These are phyloP conservation scores for Ampelomyces quisqualis DNA, from an alignment of 2,329 filamentous ascomycete genomes.

Conservation along the genomic window DNA sequence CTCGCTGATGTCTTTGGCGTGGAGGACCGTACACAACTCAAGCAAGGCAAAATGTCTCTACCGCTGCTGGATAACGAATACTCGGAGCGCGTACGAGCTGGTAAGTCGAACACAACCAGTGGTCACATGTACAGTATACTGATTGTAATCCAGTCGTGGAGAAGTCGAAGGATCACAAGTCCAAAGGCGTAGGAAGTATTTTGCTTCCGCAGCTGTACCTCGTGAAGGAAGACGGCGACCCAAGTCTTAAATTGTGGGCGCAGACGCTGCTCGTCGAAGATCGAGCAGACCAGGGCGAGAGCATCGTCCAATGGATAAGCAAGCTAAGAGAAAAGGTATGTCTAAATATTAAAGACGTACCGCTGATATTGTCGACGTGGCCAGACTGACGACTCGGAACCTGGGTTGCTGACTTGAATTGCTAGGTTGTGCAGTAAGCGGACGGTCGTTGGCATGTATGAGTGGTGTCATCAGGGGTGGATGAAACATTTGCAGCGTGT, in stretches of 20 bases:
- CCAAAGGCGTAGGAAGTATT: conserved; percentile 88
- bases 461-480: neutral
- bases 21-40: conserved; percentile 77
- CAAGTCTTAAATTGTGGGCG: conserved; percentile 92
- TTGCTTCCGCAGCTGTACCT: conserved; percentile 90
- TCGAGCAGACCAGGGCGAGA: conserved; percentile 88
- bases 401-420: conserved; percentile 18
- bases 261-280: conserved; percentile 96
- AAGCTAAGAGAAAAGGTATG: conserved; percentile 90
- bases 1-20: conserved; percentile 88
- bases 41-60: conserved; percentile 85
- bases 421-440: conserved; percentile 43
- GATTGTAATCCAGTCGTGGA: conserved; percentile 66
- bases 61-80: conserved; percentile 93
- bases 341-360: conserved; percentile 15
- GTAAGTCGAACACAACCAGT: conserved; percentile 8
- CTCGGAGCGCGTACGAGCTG: conserved; percentile 78
- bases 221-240: conserved; percentile 93
- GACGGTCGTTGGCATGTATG: conserved; percentile 1
- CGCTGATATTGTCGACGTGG: conserved; percentile 23
- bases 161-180: conserved; percentile 86
- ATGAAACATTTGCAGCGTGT: conserved; percentile 2
- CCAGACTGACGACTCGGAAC: conserved; percentile 16
- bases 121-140: neutral
- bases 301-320: conserved; percentile 90